Base-by-base conservation (phyloP, 2,329 filamentous ascomycete genomes). In the Penicillium sp. region DNA sequence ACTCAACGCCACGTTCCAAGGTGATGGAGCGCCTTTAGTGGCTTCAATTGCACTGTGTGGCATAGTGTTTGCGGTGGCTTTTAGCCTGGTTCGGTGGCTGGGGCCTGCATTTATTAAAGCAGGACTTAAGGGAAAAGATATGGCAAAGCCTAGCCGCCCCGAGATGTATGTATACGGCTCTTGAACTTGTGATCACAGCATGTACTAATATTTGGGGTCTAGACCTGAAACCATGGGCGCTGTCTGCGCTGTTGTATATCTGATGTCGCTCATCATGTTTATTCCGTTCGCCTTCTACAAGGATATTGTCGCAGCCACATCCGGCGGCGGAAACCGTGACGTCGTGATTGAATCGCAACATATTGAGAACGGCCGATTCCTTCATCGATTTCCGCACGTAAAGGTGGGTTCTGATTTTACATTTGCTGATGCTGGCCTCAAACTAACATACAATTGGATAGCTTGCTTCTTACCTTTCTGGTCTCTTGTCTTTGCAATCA, bases 261-360 rank as follows among this genome's bases (percentile, higher is more conserved):
- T 98, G 38, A 77, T 98, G 57, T 80, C 83, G 43, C 78, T 97
- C 58, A 94, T 97, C 58, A 74, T 88, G 55, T 98, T 98, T 68
- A 89, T 97, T 51, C 93, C 93, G 0, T 95, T 96, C 70, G 87
- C 90, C 1, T 97, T 98, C 69, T 97, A 96, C 76, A 95, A 96
- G 72, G 91, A 97, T 67, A 94, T 98, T 58, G 90, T 96, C 24
- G 87, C 88, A 15, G 89, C 90, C 34, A 97, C 93, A 19, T 95
- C 88, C 57, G 93, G 90, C 55, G 90, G 89, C 56, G 90, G 90
- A 43, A 96, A 96, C 69, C 78, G 87, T 56, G 91, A 96, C 72
- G 82, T 93, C 6, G 85, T 94, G 12, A 71, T 88, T 61, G 81
- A 87, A 64, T 73, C 82, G 39, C 79, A 85, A 56, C 77, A 87